Evolutionary conservation across 352 stramenopile genomes (phyloP).

Genomic region (Globisporangium nunn): DNA sequence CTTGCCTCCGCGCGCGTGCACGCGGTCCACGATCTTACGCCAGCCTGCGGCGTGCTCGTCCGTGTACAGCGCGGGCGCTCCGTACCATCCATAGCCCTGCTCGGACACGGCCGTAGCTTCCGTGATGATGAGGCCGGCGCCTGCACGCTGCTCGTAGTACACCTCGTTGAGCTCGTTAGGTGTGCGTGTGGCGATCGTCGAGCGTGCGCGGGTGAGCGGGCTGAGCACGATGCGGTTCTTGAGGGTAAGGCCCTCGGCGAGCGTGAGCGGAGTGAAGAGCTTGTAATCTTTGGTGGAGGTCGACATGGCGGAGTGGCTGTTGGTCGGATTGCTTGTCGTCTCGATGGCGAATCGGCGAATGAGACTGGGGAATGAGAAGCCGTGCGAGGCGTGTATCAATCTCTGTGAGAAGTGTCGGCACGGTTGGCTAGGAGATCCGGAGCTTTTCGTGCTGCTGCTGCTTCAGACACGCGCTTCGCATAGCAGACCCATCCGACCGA

Average conservation of each 20-base stretch:
- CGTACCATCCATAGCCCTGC: constrained; percentile 11
- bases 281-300: neutral
- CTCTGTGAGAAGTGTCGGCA: no score
- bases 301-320: neutral
- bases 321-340: neutral
- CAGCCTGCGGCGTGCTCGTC: no score
- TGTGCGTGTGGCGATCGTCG: neutral
- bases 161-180: constrained; percentile 25
- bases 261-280: constrained; percentile 7
- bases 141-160: constrained; percentile 21
- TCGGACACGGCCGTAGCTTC: constrained; percentile 12
- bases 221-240: constrained; percentile 6
- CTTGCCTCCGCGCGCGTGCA: constrained; percentile 15
- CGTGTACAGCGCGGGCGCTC: constrained; percentile 21
- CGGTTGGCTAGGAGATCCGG: no score
- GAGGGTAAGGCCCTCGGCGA: constrained; percentile 3
- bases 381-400: no score
- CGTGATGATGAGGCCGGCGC: constrained; percentile 24
- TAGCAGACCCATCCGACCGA: no score
- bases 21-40: no score
- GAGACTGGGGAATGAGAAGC: no score
- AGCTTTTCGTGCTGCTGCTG: no score
- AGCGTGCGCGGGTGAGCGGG: constrained; percentile 3
- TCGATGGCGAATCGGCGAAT: no score
- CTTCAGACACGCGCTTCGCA: no score